These are phyloP conservation scores for Amanita jacksonii DNA, from an alignment of 768 basidiomycete species.

Conservation along the genomic window DNA sequence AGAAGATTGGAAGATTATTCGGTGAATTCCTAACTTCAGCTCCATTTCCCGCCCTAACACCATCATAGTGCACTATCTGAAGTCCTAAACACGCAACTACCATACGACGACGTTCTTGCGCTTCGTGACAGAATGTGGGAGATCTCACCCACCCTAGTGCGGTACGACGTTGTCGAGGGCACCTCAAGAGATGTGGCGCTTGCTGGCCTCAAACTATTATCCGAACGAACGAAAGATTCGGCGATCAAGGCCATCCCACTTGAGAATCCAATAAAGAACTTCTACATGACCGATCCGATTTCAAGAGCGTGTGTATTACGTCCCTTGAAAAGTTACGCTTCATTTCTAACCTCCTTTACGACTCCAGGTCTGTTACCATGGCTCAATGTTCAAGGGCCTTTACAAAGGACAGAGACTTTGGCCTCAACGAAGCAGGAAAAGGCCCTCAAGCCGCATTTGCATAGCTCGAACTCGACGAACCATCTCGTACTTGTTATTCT, in stretches of 20 bases:
- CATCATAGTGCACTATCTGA: slow-evolving; percentile 77
- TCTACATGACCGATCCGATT: slow-evolving; percentile 95
- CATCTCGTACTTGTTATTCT: not conserved
- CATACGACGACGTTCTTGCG: slow-evolving; percentile 80
- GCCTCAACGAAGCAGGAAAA: slow-evolving; percentile 40
- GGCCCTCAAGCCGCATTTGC: slow-evolving; percentile 36
- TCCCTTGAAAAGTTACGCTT: not conserved
- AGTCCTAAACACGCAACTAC: slow-evolving; percentile 66
- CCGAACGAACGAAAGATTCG: slow-evolving; percentile 32
- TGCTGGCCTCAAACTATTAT: slow-evolving; percentile 56
- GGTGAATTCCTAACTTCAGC: slow-evolving; percentile 33
- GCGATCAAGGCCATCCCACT: slow-evolving; percentile 55
- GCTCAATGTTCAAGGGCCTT: slow-evolving; percentile 88
- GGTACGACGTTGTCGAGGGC: slow-evolving; percentile 74
- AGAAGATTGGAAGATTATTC: slow-evolving; percentile 97
- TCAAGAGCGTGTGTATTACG: slow-evolving; percentile 70
- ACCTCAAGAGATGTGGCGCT: slow-evolving; percentile 67
- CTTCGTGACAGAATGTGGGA: slow-evolving; percentile 96
- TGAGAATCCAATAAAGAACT: slow-evolving; percentile 79
- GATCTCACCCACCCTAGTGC: slow-evolving; percentile 80
- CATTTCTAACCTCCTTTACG: slow-evolving; percentile 1
- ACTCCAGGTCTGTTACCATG: slow-evolving; percentile 82
- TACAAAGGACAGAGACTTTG: slow-evolving; percentile 62
- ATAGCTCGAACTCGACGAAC: slow-evolving; percentile 13
- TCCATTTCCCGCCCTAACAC: not conserved